phyloP scores from a whole-genome alignment of 148 eudicot genomes.

The Rhododendron williamsianum region DNA sequence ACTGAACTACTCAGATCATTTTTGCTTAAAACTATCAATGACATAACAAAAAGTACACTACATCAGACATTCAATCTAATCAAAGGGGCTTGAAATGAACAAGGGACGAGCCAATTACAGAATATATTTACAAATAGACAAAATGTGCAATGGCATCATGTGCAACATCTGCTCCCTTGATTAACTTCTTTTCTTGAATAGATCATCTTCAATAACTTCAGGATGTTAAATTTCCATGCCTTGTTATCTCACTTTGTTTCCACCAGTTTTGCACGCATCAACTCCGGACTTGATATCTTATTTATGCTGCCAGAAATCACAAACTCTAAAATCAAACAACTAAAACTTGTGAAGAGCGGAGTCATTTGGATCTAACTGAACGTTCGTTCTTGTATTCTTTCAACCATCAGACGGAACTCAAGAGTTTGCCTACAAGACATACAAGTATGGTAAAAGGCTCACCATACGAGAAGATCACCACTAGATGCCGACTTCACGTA shows the following conservation, averaged over 20 bases:
- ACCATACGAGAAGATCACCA: constrained; percentile 69
- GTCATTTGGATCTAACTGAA: neutral
- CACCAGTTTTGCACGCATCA: constrained; percentile 48
- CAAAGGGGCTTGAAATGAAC: neutral
- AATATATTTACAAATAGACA: neutral
- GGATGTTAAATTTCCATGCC: neutral
- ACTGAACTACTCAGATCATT: neutral
- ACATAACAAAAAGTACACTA: neutral
- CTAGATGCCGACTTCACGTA: constrained; percentile 40
- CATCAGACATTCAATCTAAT: neutral
- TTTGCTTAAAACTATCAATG: neutral
- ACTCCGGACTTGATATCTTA: constrained; percentile 45
- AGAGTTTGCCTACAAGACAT: neutral
- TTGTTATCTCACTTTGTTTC: constrained; percentile 39
- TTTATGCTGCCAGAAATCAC: constrained; percentile 51
- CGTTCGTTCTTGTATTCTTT: neutral
- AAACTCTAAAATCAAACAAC: constrained; percentile 7
- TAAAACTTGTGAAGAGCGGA: neutral
- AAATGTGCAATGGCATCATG: neutral
- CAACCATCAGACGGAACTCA: neutral
- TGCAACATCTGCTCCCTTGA: neutral
- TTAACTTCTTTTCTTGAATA: neutral
- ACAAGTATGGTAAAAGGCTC: constrained; percentile 10
- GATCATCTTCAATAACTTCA: neutral
- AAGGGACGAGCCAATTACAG: neutral